Base-by-base conservation (phyloP, 345 rosid genomes). In the Cardamine occulta region DNA sequence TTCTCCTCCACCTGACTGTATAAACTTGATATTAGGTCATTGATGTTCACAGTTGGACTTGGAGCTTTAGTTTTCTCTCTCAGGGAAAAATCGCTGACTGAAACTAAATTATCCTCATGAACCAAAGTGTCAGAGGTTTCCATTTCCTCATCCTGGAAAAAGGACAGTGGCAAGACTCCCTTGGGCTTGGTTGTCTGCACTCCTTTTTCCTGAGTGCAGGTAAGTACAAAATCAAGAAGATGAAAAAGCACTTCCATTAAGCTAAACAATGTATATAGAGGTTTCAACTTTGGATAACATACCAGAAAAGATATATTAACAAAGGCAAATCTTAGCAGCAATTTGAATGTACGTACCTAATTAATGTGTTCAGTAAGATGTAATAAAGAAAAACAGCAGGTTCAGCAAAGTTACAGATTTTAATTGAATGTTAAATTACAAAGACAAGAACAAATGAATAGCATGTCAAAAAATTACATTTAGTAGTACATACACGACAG, bases 11-110 rank as follows among this genome's bases (percentile, higher is more conserved):
- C 76, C 83, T 90, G 89, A 84, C 80, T 73, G 78, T 92, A 94
- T 73, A 90, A 83, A 81, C 80, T 91, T 59, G 98, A 86, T 65
- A 94, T 82, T 24, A 94, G 88, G 85, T 94, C 97, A 56, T 32
- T 80, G 64, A 94, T 82, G 32, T 91, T 81, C 58, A 80, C 55
- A 70, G 59, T 72, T 65, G 88, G 63, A 79, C 28, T 40, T 31
- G 75, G 72, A 63, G 75, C 66, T 74, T 82, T 86, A 66, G 68
- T 23, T 49, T 55, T 77, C 47, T 71, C 84, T 49, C 37, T 81
- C 59, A 56, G 17, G 4, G 74, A 62, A 10, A 74, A 52, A 63
- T 76, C 70, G 15, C 40, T 40, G 45, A 57, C 74, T 69, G 61
- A 68, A 75, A 80, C 66, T n/a, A 82, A 73, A 73, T 68, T 69